Evolutionary conservation across 306 rosid species (phyloP), one percentile per base, ranked within the genome.

Genomic region (Vigna radiata): DNA sequence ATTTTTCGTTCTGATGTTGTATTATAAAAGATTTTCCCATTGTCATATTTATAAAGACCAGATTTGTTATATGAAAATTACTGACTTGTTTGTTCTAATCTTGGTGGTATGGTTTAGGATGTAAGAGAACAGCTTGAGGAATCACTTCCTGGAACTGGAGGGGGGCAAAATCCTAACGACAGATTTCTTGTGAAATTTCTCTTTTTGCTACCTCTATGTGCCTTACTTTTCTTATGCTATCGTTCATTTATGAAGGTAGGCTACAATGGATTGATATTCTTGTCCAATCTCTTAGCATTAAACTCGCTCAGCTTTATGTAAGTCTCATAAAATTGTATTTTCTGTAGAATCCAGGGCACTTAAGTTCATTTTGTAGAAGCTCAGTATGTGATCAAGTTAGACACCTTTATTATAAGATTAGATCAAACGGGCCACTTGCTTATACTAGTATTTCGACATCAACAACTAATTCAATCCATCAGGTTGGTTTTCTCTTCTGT

Each of bases 141-240:
- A 76, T 71, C 99, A 76, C 96, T 96, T 76, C 97, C 98, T 15
- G 97, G 98, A 78, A 89, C 99, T 43, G 86, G 90, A 83, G 91
- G 94, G 18, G 99, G 99, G 33, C 87, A 82, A 85, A 91, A 89
- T 80, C 97, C 97, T 33, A 88, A 81, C 53, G 98, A 92, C 77
- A 84, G 81, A 79, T 83, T 92, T 85, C 77, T 91, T 78, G 97
- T 96, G 86, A 91, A 85, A 62, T 80, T 92, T 84, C 96, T 96
- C 59, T 81, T 84, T 85, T 77, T 87, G 66, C 83, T 96, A 48
- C 99, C 99, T 16, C 44, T 93, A 61, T 86, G 86, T 80, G 91
- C 90, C 69, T 75, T 96, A 63, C 44, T 89, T 77, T 86, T 91
- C 61, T 85, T 73, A 86, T 89, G 79, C 86, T 86, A 91, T 84